Conservation (phyloP, 2,329 filamentous ascomycete genomes). For the Fusarium compactum region DNA sequence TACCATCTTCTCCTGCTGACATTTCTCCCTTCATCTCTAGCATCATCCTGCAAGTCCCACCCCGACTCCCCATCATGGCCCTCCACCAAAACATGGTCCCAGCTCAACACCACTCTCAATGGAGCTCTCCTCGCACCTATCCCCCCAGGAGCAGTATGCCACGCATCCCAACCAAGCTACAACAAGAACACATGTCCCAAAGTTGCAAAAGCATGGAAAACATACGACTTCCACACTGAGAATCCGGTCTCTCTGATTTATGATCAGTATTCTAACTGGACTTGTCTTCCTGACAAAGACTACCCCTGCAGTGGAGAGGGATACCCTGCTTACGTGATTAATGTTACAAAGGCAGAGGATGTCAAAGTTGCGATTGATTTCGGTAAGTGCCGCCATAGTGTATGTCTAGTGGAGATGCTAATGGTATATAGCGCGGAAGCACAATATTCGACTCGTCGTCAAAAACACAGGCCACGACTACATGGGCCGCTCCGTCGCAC, state of each 20-base stretch:
- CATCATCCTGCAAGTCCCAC: slow-evolving; percentile 59
- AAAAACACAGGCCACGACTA: slow-evolving; percentile 60
- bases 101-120: slow-evolving; percentile 59
- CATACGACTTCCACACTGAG: slow-evolving; percentile 46
- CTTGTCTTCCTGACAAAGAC: slow-evolving; percentile 59
- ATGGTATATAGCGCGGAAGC: slow-evolving; percentile 51
- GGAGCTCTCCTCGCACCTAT: slow-evolving; percentile 58
- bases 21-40: not conserved
- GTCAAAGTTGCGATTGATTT: slow-evolving; percentile 57
- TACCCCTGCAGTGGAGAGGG: slow-evolving; percentile 51
- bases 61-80: slow-evolving; percentile 63
- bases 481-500: slow-evolving; percentile 59
- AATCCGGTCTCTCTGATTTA: slow-evolving; percentile 51
- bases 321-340: slow-evolving; percentile 54
- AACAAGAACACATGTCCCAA: slow-evolving; percentile 48
- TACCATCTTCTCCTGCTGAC: not conserved
- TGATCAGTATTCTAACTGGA: slow-evolving; percentile 63
- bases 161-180: slow-evolving; percentile 39
- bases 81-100: slow-evolving; percentile 56
- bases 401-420: not conserved
- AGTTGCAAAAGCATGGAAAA: slow-evolving; percentile 43
- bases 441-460: slow-evolving; percentile 58
- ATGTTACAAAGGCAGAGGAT: slow-evolving; percentile 51
- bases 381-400: slow-evolving; percentile 46
- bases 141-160: slow-evolving; percentile 53